A percentile compares a stretch with the other conserved stretches of the same genome.
Conservation (phyloP, 768 basidiomycete species). For the Kondoa subrosea region DNA sequence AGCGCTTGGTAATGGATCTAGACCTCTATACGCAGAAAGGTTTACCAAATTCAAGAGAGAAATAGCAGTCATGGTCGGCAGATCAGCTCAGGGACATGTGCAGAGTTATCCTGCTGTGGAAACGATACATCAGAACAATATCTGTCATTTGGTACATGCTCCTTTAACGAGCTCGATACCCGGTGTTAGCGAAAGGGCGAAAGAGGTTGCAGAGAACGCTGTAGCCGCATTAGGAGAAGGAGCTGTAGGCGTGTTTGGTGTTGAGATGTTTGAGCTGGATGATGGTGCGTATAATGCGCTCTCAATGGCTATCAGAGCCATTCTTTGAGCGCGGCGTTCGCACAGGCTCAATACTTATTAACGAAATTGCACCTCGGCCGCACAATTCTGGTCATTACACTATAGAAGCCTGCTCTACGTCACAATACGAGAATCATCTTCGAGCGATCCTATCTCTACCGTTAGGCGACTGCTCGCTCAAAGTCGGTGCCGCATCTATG, state of each 20-base stretch:
- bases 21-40: slow-evolving; percentile 66
- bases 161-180: slow-evolving; percentile 47
- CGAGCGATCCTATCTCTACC: slow-evolving; percentile 81
- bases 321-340: background rate
- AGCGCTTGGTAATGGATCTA: slow-evolving; percentile 28
- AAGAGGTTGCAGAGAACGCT: slow-evolving; percentile 59
- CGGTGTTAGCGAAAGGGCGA: slow-evolving; percentile 44
- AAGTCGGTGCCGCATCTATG: slow-evolving; percentile 77
- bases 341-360: slow-evolving; percentile 60
- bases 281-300: slow-evolving; percentile 53
- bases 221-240: slow-evolving; percentile 46
- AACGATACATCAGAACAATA: slow-evolving; percentile 81
- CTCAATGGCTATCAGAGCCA: background rate
- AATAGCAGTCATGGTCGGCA: slow-evolving; percentile 93
- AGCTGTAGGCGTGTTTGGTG: slow-evolving; percentile 89
- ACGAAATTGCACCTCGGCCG: slow-evolving; percentile 94
- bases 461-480: slow-evolving; percentile 69
- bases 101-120: slow-evolving; percentile 79
- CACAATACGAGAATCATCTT: slow-evolving; percentile 94
- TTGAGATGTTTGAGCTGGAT: slow-evolving; percentile 88
- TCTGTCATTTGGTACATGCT: slow-evolving; percentile 82
- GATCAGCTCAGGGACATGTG: slow-evolving; percentile 54
- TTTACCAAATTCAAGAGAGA: slow-evolving; percentile 80
- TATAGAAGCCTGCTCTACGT: slow-evolving; percentile 90
- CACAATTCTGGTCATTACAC: slow-evolving; percentile 99